Evolutionary conservation across 2,329 filamentous ascomycete genomes (phyloP), one percentile per base, ranked within the genome.

Genomic region (Sarocladium strictum): DNA sequence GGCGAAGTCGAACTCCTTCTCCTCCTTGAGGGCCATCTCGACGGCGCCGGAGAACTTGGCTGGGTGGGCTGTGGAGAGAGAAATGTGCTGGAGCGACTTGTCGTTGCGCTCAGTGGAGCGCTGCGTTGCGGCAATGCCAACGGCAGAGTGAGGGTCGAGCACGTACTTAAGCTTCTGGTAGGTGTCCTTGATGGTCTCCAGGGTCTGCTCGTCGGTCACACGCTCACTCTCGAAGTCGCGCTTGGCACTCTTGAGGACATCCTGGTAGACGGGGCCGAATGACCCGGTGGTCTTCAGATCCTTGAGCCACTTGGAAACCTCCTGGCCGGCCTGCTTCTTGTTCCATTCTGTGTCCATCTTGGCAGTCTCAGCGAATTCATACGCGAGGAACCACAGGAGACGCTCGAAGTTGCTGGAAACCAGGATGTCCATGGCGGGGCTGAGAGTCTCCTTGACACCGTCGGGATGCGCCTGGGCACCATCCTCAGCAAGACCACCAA

Each of bases 361-460:
- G 3, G 77, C 76, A 12, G 69, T 74, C 6, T 74, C 66, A 17
- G 83, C 84, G 57, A 85, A 86, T 61, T 88, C 81, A 72, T 90
- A 89, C 1, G 90, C 87, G 26, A 97, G 77, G 77, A 90, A 97
- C 93, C 93, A 97, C 11, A 99, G 79, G 4, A 99, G 78, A 29
- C 94, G 84, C 77, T 99, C 94, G 67, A 99, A 97, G 76, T 99
- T 99, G 69, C 88, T 94, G 23, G 88, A 93, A 12, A 97, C 92
- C 3, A 97, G 78, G 60, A 97, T 97, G 69, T 99, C 94, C 94
- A 99, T 97, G 45, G 94, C 94, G 0, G 94, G 94, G 62, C 87
- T 91, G 53, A 95, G 80, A 0, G 94, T 99, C 74, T 96, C 92
- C 73, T 90, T 92, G 58, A 93, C 90, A 35, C 89, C 90, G 43